phyloP scores from a whole-genome alignment of 306 rosid species.

The Albizia julibrissin region DNA sequence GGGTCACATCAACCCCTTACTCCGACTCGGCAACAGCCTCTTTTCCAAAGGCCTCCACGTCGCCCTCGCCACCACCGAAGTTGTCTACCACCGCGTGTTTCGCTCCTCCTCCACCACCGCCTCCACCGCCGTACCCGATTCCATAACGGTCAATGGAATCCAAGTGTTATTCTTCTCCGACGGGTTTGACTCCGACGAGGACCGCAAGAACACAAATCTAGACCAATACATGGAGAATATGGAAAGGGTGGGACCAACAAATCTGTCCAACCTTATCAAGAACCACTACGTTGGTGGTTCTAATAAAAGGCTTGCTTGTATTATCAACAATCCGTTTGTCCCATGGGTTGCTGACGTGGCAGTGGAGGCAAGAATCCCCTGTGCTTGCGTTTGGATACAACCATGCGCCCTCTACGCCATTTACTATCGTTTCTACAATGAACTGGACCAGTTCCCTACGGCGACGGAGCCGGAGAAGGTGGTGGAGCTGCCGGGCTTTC shows the following conservation, averaged over 20 bases:
- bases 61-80: slow-evolving; percentile 56
- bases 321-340: slow-evolving; percentile 54
- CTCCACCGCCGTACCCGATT: slow-evolving; percentile 27
- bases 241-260: slow-evolving; percentile 37
- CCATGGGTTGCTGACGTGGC: slow-evolving; percentile 57
- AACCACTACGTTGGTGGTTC: slow-evolving; percentile 21
- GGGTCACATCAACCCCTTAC: slow-evolving; percentile 58
- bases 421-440: slow-evolving; percentile 46
- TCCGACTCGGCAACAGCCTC: slow-evolving; percentile 40
- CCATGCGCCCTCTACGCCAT: slow-evolving; percentile 53
- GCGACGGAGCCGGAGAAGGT: slow-evolving; percentile 9
- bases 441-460: slow-evolving; percentile 38
- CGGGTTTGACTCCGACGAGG: slow-evolving; percentile 6
- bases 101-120: slow-evolving; percentile 12
- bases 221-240: slow-evolving; percentile 42
- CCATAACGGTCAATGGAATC: slow-evolving; percentile 41
- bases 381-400: slow-evolving; percentile 61
- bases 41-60: slow-evolving; percentile 48
- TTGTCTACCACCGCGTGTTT: slow-evolving; percentile 45
- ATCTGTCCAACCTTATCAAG: slow-evolving; percentile 40
- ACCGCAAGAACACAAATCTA: neutral
- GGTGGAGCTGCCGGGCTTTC: slow-evolving; percentile 47
- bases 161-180: slow-evolving; percentile 44
- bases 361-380: slow-evolving; percentile 39
- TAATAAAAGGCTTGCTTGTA: slow-evolving; percentile 41